Evolutionary conservation across 1,284 basidiomycete species (phyloP), one percentile per base, ranked within the genome.

Genomic region (Ustilago loliicola): DNA sequence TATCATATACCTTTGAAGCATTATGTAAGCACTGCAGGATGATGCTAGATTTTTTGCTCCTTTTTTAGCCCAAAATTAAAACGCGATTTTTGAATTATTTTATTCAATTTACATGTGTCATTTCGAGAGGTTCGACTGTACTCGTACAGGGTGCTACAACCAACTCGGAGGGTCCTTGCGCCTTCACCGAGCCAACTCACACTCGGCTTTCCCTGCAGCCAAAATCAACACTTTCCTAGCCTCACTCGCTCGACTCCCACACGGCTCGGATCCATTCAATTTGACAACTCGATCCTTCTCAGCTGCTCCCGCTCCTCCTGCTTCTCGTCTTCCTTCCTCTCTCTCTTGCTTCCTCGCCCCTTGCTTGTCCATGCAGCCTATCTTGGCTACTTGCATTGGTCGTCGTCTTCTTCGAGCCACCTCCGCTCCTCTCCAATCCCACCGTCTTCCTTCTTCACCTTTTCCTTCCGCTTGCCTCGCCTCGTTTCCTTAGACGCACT

Each of bases 111-210:
- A n/a, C n/a, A n/a, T n/a, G n/a, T n/a, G n/a, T n/a, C n/a, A n/a
- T n/a, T n/a, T n/a, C n/a, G n/a, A n/a, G n/a, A 27, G 10, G 27
- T 27, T 58, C 17, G 29, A 19, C 27, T 11, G 55, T 27, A 6
- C 7, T 58, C 21, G 70, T 67, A 64, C 70, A 72, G 70, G 62
- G 40, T 66, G 59, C 55, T 66, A 55, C 63, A 62, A 57, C 50
- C 60, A 48, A 52, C 69, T 66, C 59, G 62, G 63, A 53, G 51
- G 54, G 60, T 58, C 36, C 47, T 48, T 1, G 32, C 52, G 36
- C 40, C 38, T 45, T 27, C 36, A 38, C 23, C 36, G 23, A 38
- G 32, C 13, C 34, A 55, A 21, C 53, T 23, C 38, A 42, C 56
- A 15, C 58, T 60, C 58, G 58, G 58, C 60, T 21, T 66, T 59